These are phyloP conservation scores for Boletus subparvulus DNA, from an alignment of 768 basidiomycete species.

Conservation along the genomic window DNA sequence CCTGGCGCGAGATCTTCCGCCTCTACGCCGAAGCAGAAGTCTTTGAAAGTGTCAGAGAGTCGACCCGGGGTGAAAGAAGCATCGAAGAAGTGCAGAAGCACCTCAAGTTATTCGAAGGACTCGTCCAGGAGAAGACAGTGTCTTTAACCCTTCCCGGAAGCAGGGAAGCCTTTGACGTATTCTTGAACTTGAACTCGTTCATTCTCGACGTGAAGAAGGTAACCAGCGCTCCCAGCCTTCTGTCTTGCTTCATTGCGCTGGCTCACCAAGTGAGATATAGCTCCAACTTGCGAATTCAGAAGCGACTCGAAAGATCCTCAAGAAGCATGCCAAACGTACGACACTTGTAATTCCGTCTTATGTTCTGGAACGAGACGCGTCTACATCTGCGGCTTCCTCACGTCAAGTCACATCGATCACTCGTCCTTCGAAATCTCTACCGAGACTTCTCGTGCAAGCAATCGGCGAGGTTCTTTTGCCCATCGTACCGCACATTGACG, in stretches of 20 bases:
- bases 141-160: slow-evolving; percentile 60
- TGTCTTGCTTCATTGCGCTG: background rate
- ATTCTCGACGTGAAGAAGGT: slow-evolving; percentile 83
- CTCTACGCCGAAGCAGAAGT: slow-evolving; percentile 84
- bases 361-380: slow-evolving; percentile 20
- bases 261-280: slow-evolving; percentile 32
- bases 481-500: slow-evolving; percentile 74
- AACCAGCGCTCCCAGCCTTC: background rate
- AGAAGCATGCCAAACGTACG: slow-evolving; percentile 92
- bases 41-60: slow-evolving; percentile 72
- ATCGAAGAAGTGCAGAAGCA: slow-evolving; percentile 69
- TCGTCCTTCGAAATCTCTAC: slow-evolving; percentile 42
- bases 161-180: slow-evolving; percentile 59
- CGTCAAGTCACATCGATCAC: slow-evolving; percentile 33
- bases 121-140: slow-evolving; percentile 48
- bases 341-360: slow-evolving; percentile 62
- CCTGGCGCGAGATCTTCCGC: slow-evolving; percentile 89
- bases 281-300: slow-evolving; percentile 85
- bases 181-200: slow-evolving; percentile 73
- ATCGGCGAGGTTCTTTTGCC: slow-evolving; percentile 82
- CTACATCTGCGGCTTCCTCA: slow-evolving; percentile 10
- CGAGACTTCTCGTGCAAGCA: slow-evolving; percentile 73
- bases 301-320: slow-evolving; percentile 89
- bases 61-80: slow-evolving; percentile 62
- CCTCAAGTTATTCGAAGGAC: slow-evolving; percentile 60